phyloP scores from a whole-genome alignment of 2,329 filamentous ascomycete species.

The Ophiobolus disseminans region DNA sequence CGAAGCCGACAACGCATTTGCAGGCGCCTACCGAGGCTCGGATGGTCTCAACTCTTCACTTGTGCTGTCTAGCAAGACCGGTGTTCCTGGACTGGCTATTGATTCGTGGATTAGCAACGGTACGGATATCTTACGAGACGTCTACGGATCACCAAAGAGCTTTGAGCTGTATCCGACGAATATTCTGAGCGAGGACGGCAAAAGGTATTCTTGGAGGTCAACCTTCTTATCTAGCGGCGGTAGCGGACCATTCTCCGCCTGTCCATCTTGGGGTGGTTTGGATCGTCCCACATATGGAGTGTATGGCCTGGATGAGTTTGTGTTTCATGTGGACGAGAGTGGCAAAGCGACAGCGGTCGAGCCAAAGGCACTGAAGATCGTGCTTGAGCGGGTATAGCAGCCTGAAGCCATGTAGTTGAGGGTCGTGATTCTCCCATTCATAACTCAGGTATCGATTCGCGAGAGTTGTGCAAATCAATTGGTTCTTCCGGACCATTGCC shows the following conservation, averaged over 20 bases:
- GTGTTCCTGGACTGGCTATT: conserved; percentile 36
- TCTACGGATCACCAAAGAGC: neutral
- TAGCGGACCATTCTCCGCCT: conserved; percentile 14
- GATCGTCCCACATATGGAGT: conserved; percentile 15
- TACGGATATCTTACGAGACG: conserved; percentile 30
- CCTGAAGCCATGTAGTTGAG: neutral
- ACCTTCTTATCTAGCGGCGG: conserved; percentile 2
- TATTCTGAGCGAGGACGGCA: conserved; percentile 7
- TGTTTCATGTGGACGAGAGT: conserved; percentile 9
- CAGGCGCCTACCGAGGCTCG: conserved; percentile 30
- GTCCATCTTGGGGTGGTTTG: conserved; percentile 15
- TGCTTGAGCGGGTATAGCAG: conserved; percentile 1
- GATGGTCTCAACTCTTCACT: conserved; percentile 36
- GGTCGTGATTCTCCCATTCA: too few relatives aligned
- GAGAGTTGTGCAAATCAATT: neutral
- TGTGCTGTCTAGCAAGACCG: conserved; percentile 27
- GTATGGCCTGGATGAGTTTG: conserved; percentile 14
- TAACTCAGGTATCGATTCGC: neutral
- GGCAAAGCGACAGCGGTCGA: conserved; percentile 12
- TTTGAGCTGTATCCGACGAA: conserved; percentile 20
- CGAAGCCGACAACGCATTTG: conserved; percentile 33
- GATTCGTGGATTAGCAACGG: conserved; percentile 41
- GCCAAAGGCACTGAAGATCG: conserved; percentile 10
- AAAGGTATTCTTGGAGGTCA: conserved; percentile 12
- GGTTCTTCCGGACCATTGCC: too few relatives aligned